Evolutionary conservation across 345 rosid species (phyloP), one percentile per base, ranked within the genome.

Genomic region (Arabidopsis arenosa): DNA sequence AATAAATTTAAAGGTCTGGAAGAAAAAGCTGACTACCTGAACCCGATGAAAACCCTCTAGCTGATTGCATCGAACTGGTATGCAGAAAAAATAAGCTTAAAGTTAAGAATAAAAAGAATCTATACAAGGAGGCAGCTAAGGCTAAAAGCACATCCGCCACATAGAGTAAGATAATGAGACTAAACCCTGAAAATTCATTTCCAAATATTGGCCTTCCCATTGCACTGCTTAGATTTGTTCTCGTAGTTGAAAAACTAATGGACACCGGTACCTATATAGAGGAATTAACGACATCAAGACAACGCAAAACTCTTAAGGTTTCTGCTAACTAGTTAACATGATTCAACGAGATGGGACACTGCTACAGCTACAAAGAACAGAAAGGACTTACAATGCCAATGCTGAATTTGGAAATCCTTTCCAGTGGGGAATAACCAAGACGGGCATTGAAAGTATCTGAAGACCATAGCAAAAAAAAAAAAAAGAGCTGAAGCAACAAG

Each of bases 1-100:
- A 69, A 45, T 18, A 54, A 63, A 45, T 48, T 48, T 1, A 2
- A 55, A 63, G 17, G 65, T 63, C 15, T 36, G 13, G 37, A 58
- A 63, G 47, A 35, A 77, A 70, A 21, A 0, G 8, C 21, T 56
- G 21, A 37, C 9, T 73, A 95, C 99, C 99, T 78, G 98, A 85
- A 76, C 75, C 86, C 5, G 98, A 87, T 49, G 98, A 83, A 80
- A 84, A 92, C 59, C 88, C 90, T 84, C 97, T 91, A 75, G 66
- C 82, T 78, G 78, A 77, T 17, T 70, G 75, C 72, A 67, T 66
- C 64, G 83, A 85, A 77, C 98, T 91, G 86, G 66, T 10, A 44
- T 15, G 36, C 36, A 47, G 55, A 62, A 76, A 63, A 77, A 44
- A 41, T 1, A 68, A 30, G 37, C 53, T 54, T 15, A 45, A 8